Evolutionary conservation across 2,329 filamentous ascomycete genomes (phyloP).

Genomic region (Phialemonium atrogriseum): DNA sequence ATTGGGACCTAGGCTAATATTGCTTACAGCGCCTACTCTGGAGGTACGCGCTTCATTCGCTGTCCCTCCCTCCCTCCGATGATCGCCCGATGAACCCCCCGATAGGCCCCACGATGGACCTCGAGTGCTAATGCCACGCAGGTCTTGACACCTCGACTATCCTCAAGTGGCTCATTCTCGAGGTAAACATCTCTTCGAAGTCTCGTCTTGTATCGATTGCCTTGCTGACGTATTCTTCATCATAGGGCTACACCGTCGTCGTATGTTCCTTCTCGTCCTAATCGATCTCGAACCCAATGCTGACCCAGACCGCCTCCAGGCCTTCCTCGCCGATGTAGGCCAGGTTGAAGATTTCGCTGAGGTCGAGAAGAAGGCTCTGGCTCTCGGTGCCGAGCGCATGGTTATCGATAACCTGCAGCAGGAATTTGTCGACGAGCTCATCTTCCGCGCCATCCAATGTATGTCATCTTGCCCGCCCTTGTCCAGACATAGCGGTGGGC

Average conservation of each 20-base stretch:
- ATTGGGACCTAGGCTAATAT: neutral
- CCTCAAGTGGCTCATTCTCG: constrained; percentile 28
- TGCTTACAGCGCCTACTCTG: constrained; percentile 16
- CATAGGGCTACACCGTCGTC: constrained; percentile 18
- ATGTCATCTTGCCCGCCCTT: neutral
- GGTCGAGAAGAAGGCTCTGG: constrained; percentile 55
- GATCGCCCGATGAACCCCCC: constrained; percentile 1
- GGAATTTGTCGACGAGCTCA: constrained; percentile 74
- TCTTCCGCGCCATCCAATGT: constrained; percentile 71
- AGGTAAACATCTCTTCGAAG: constrained; percentile 12
- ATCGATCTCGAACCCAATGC: neutral
- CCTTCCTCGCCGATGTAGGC: constrained; percentile 61
- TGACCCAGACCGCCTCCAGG: constrained; percentile 48
- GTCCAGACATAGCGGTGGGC: neutral
- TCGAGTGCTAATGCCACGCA: constrained; percentile 10
- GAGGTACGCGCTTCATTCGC: constrained; percentile 11
- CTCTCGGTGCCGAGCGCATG: constrained; percentile 59
- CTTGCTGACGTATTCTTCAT: neutral
- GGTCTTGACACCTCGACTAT: constrained; percentile 35
- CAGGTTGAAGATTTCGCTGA: constrained; percentile 69
- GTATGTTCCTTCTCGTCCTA: constrained; percentile 2
- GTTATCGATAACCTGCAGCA: constrained; percentile 56
- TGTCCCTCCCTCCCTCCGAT: constrained; percentile 1
- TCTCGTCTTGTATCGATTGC: neutral
- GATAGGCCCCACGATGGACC: neutral